These are phyloP conservation scores for Parastagonospora nodorum DNA, from an alignment of 2,329 filamentous ascomycete genomes.

Conservation along the genomic window DNA sequence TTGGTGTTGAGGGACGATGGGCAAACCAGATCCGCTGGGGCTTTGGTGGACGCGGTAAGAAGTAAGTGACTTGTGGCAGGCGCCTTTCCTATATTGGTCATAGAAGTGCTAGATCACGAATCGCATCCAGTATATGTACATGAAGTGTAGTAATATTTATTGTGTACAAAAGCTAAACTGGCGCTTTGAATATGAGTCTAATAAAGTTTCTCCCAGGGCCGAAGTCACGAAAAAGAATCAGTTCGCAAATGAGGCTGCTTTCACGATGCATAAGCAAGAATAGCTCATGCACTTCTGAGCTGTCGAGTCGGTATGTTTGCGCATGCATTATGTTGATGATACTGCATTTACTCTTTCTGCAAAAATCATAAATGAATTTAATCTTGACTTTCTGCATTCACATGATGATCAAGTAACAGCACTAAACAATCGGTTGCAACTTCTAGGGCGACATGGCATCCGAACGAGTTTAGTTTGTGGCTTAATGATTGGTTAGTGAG, in stretches of 20 bases:
- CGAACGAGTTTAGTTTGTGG: neutral
- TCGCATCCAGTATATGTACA: neutral
- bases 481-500: neutral
- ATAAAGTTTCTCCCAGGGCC: constrained; percentile 15
- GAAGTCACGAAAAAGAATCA: constrained; percentile 26
- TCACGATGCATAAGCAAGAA: constrained; percentile 20
- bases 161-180: neutral
- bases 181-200: neutral
- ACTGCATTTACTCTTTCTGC: too few species aligned
- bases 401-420: too few species aligned
- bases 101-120: neutral
- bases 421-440: too few species aligned
- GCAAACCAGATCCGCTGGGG: constrained; percentile 73
- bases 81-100: neutral
- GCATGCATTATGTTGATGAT: too few species aligned
- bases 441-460: too few species aligned
- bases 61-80: constrained; percentile 24
- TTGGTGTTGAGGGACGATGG: constrained; percentile 73
- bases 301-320: neutral
- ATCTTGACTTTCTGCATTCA: too few species aligned
- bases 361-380: too few species aligned
- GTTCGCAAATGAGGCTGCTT: constrained; percentile 30
- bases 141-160: neutral
- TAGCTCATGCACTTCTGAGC: neutral
- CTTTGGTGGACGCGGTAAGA: constrained; percentile 56